A percentile compares a stretch with the other conserved stretches of the same genome.
Evolutionary conservation across 2,329 filamentous ascomycete species (phyloP).

Genomic region (Aureobasidium sp.): DNA sequence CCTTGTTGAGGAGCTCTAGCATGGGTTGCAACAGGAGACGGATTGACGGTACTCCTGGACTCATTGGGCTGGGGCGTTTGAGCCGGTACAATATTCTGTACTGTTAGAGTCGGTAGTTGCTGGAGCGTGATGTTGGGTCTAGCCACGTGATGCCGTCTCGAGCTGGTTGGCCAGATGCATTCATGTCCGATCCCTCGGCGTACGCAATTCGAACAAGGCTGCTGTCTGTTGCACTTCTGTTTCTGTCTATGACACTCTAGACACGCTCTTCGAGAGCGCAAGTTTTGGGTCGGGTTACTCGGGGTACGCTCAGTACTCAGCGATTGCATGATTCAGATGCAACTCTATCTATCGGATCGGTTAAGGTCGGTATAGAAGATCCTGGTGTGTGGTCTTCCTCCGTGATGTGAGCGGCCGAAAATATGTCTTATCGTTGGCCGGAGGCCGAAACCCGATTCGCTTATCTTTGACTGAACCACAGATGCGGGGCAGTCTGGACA

Average conservation of each 20-base stretch:
- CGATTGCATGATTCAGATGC: neutral
- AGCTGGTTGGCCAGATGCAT: neutral
- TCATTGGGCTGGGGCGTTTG: neutral
- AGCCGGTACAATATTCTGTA: neutral
- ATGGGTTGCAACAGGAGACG: neutral
- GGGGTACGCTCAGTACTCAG: neutral
- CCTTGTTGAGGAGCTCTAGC: neutral
- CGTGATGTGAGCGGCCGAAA: neutral
- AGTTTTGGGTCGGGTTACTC: neutral
- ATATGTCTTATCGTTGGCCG: neutral
- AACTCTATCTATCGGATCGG: neutral
- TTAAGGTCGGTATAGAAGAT: neutral
- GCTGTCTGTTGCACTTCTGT: constrained; percentile 5
- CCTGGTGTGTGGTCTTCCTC: neutral
- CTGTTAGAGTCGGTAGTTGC: neutral
- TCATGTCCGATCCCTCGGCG: neutral
- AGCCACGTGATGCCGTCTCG: neutral
- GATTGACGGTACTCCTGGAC: neutral
- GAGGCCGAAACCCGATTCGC: neutral
- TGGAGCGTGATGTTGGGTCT: neutral
- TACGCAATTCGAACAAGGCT: neutral
- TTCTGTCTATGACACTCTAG: constrained; percentile 5
- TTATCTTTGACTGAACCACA: neutral
- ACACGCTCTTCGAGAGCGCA: neutral
- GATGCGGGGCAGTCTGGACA: neutral